Percentiles rank a stretch among this genome's conserved stretches.
These are phyloP conservation scores for Setaria viridis DNA, from an alignment of 202 grass and related monocot genomes.

Conservation along the genomic window DNA sequence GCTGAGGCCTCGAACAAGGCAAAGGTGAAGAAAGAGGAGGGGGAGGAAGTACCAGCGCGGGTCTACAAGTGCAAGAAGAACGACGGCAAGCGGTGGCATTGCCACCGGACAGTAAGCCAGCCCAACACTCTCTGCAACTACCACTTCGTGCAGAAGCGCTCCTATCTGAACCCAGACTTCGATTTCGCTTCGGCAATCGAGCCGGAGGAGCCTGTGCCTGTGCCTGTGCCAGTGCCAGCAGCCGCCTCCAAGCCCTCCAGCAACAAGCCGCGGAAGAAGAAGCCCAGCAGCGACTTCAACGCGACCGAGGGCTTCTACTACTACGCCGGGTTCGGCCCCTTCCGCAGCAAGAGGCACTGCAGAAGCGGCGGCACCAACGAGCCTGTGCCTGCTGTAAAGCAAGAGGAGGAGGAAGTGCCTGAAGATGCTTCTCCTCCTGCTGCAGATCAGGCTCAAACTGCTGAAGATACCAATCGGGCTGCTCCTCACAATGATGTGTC, in stretches of 20 bases:
- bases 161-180: constrained; percentile 40
- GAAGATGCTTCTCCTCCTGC: constrained; percentile 15
- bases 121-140: constrained; percentile 62
- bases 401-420: not conserved
- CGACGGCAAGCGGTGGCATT: constrained; percentile 70
- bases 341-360: constrained; percentile 50
- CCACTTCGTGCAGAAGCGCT: constrained; percentile 60
- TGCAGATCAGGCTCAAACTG: not conserved
- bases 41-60: not conserved
- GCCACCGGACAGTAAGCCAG: constrained; percentile 48
- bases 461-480: not conserved
- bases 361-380: constrained; percentile 14
- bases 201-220: not conserved
- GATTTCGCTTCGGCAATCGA: not conserved
- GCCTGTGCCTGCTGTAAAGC: not conserved
- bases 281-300: not conserved
- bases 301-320: constrained; percentile 66
- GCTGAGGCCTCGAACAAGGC: not conserved
- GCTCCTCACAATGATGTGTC: not conserved
- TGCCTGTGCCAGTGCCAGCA: no score
- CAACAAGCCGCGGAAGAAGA: constrained; percentile 49
- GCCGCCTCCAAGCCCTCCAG: constrained; percentile 21
- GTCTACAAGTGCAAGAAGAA: constrained; percentile 68
- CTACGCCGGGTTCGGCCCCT: constrained; percentile 75
- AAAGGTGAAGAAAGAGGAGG: constrained; percentile 39